Conservation (phyloP, 1,139 yeast genomes). For the Candida smagusa region DNA sequence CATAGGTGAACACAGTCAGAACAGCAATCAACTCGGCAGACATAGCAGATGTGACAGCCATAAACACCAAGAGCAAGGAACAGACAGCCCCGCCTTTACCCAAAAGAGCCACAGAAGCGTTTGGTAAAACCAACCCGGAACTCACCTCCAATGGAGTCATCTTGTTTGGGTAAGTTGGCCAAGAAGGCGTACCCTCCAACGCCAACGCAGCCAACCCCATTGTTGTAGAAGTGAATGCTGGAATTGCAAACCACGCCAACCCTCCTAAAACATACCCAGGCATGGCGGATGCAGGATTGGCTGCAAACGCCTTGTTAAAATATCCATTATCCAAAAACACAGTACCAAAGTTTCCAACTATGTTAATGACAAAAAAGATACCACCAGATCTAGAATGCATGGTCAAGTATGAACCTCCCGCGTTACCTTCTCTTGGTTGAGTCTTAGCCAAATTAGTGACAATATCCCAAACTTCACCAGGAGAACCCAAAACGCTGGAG, state of each 20-base stretch:
- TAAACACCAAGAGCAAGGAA: constrained; percentile 70
- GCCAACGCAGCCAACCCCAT: constrained; percentile 81
- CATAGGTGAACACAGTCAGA: constrained; percentile 80
- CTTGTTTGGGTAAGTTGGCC: constrained; percentile 74
- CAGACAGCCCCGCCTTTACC: constrained; percentile 89
- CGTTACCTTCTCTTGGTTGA: constrained; percentile 70
- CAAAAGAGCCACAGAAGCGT: constrained; percentile 79
- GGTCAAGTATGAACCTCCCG: constrained; percentile 74
- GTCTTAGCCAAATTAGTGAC: constrained; percentile 55
- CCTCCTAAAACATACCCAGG: constrained; percentile 93
- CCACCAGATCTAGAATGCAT: constrained; percentile 78
- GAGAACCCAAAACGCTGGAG: constrained; percentile 65
- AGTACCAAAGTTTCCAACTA: constrained; percentile 86
- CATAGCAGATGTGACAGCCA: constrained; percentile 80
- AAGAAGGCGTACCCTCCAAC: constrained; percentile 59
- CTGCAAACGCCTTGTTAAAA: constrained; percentile 88
- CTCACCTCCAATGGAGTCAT: constrained; percentile 66
- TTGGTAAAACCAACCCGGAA: constrained; percentile 81
- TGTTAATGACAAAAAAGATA: constrained; percentile 76
- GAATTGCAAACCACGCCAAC: constrained; percentile 89
- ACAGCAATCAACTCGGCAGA: constrained; percentile 89
- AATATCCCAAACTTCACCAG: constrained; percentile 72
- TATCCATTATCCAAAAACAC: constrained; percentile 88
- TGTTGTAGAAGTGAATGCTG: constrained; percentile 76
- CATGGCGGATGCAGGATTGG: constrained; percentile 77